Percentiles rank a stretch among this genome's conserved stretches.
These are phyloP conservation scores for Casuarina glauca DNA, from an alignment of 306 rosid genomes.

Conservation along the genomic window DNA sequence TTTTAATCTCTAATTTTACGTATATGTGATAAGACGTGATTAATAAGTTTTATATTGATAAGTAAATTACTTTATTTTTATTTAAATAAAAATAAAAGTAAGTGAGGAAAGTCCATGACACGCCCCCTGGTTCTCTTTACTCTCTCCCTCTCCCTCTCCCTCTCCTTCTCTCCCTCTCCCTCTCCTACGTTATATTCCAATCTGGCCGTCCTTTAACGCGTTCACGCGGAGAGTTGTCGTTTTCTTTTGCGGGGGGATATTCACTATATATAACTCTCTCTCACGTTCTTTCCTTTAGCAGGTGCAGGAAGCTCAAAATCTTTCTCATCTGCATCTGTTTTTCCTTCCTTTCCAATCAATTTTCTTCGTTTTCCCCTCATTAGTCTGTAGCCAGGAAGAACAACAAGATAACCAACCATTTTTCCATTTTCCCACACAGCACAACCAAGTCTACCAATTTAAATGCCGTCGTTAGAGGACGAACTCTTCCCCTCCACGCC, in stretches of 20 bases:
- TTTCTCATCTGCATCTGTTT: conserved; percentile 44
- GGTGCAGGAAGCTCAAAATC: conserved; percentile 45
- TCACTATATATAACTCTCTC: conserved; percentile 50
- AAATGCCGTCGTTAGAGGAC: conserved; percentile 63
- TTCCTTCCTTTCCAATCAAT: conserved; percentile 1
- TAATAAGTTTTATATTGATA: too few species aligned
- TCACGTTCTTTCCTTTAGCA: conserved; percentile 7
- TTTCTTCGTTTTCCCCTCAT: not conserved
- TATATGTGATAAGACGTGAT: too few species aligned
- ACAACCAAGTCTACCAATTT: too few species aligned
- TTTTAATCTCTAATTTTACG: too few species aligned
- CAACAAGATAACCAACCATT: not conserved
- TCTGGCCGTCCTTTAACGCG: conserved; percentile 52
- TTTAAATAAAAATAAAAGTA: too few species aligned
- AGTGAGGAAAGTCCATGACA: not conserved
- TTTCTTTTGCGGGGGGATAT: conserved; percentile 24
- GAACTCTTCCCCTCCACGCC: conserved; percentile 82
- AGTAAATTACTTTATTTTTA: too few species aligned
- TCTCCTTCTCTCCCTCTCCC: not conserved
- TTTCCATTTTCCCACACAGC: too few species aligned
- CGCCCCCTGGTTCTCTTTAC: not conserved
- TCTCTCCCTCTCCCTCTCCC: not conserved
- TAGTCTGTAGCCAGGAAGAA: not conserved
- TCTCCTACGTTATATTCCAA: conserved; percentile 9
- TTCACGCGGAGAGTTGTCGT: conserved; percentile 59